Evolutionary conservation across 768 basidiomycete genomes (phyloP), one percentile per base, ranked within the genome.

Genomic region (Hysterangium stoloniferum): DNA sequence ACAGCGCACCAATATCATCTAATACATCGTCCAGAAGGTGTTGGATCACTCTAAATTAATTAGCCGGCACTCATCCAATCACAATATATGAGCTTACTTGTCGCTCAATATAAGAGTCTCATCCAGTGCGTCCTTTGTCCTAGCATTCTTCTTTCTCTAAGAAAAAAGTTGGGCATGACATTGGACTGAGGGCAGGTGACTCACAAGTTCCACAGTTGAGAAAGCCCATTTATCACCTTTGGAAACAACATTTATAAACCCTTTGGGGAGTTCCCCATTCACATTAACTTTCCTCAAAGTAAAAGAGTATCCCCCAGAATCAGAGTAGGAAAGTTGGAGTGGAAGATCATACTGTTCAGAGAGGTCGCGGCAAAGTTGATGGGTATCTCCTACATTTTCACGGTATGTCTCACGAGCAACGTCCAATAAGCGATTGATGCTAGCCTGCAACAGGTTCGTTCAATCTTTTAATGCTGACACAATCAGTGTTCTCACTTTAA

Each of bases 331-430:
- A 8, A 90, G 66, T 6, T 74, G 70, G 19, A 92, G 60, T 0
- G 86, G 84, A 1, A 93, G 66, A 4, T 72, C 71, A 56, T 88
- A 76, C 53, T 77, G 68, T 53, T 86, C 78, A 0, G 79, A 70
- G 12, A 91, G 66, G 0, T 67, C 68, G 13, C 71, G 69, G 53
- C 78, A 78, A 31, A 92, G 69, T 47, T 82, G 74, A 55, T 82
- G 81, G 47, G 96, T 90, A 60, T 99, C 95, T 13, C 80, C 77
- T 37, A 95, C 75, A 57, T 95, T 95, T 64, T 99, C 94, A 58
- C 85, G 89, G 70, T 84, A 97, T 0, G 94, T 94, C 63, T 91
- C 91, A 2, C 96, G 78, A 1, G 95, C 96, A 6, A 98, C 91
- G 56, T 98, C 95, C 27, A 99, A 81, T 8, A 95, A 72, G 25